Evolutionary conservation across 257 asterid species (phyloP), one percentile per base, ranked within the genome.

Genomic region (Gentiana straminea): DNA sequence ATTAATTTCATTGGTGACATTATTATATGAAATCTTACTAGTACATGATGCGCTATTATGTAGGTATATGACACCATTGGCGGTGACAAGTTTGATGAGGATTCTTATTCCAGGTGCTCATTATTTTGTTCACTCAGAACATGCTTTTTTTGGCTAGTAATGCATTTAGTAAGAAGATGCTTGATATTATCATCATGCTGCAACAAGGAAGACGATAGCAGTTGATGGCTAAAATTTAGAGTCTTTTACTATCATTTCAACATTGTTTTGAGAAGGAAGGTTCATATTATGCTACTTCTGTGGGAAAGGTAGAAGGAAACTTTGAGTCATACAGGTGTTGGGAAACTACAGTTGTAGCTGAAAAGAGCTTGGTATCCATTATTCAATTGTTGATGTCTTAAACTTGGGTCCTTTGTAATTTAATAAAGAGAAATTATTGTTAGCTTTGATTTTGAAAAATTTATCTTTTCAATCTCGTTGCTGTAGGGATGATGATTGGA

Each of bases 31-130:
- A 51, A 48, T 44, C 59, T 51, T 66, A 54, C 75, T 67, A 51
- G 64, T 70, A 58, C 45, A 51, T 79, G 61, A 58, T 58, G 54
- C 54, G 68, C 55, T 60, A 59, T 63, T 54, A 58, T 74, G 80
- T 76, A 91, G 98, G 98, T 91, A 58, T 81, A 74, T 72, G 98
- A 91, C 75, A 88, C 95, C 46, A 82, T 83, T 67, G 97, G 98
- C 59, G 80, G 92, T 70, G 78, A 70, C 81, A 78, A 77, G 73
- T 75, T 77, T 63, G 98, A 91, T 37, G 97, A 87, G 62, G 94
- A 84, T 63, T 66, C 79, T 60, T 61, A 71, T 70, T 70, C 73
- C 70, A 79, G 97, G 98, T 91, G 75, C 60, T 35, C 49, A 58
- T 58, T 7, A 7, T 33, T 1, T 57, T 38, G 33, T 45, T 55